Conservation (phyloP, 768 basidiomycete genomes). For the Tephrocybe rancida region DNA sequence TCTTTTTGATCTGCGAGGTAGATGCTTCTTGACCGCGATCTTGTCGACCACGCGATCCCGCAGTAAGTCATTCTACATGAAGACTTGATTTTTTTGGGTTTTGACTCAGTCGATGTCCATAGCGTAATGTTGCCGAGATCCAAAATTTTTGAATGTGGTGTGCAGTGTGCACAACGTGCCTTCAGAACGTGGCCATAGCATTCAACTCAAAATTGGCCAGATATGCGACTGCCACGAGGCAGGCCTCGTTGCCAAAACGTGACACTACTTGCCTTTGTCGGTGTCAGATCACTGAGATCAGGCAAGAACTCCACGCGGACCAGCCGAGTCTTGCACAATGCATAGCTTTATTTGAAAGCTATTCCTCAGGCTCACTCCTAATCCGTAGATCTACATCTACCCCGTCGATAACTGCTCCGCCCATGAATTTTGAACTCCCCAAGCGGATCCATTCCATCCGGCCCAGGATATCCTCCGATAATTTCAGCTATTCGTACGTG, state of each 20-base stretch:
- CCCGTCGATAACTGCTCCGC: not conserved
- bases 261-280: slow-evolving; percentile 4
- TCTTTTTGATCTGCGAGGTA: not conserved
- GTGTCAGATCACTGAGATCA: too few relatives aligned
- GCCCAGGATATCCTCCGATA: slow-evolving; percentile 5
- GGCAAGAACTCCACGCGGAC: not conserved
- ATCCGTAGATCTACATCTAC: not conserved
- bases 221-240: slow-evolving; percentile 11
- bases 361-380: not conserved
- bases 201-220: not conserved
- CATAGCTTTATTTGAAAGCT: slow-evolving; percentile 7
- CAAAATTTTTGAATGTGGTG: not conserved
- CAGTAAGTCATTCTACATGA: not conserved
- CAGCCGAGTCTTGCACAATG: slow-evolving; percentile 6
- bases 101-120: not conserved
- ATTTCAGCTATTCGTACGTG: not conserved
- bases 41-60: too few relatives aligned
- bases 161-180: not conserved
- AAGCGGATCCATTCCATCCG: not conserved
- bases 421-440: not conserved
- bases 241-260: slow-evolving; percentile 14
- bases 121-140: slow-evolving; percentile 6
- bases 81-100: not conserved
- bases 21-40: not conserved
- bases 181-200: slow-evolving; percentile 9